A percentile compares a stretch with the other conserved stretches of the same genome.
phyloP scores from a whole-genome alignment of 2,329 filamentous ascomycete species.

The Mycosphaerella sp. region DNA sequence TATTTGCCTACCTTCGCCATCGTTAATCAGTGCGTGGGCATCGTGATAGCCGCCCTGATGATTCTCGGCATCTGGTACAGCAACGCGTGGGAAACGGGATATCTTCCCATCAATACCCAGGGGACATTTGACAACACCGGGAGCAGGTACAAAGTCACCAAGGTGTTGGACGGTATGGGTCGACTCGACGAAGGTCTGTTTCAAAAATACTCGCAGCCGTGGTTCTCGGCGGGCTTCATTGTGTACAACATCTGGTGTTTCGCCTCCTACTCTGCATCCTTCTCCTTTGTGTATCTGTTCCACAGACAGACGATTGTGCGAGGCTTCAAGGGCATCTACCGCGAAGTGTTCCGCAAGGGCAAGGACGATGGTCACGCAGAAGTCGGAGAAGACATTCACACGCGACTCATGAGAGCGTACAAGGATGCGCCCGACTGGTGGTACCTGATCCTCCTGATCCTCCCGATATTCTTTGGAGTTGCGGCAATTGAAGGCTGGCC shows the following conservation, averaged over 20 bases:
- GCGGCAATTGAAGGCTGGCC: slow-evolving; percentile 26
- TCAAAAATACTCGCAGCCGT: slow-evolving; percentile 66
- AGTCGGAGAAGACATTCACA: slow-evolving; percentile 65
- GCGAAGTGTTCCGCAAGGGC: not conserved
- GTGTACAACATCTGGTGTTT: slow-evolving; percentile 10
- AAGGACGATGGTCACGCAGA: slow-evolving; percentile 1
- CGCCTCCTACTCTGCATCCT: slow-evolving; percentile 6
- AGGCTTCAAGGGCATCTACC: slow-evolving; percentile 4
- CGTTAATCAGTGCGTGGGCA: slow-evolving; percentile 59
- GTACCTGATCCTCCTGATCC: slow-evolving; percentile 46
- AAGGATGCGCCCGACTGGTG: slow-evolving; percentile 72
- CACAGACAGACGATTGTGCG: slow-evolving; percentile 5
- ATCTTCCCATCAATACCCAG: slow-evolving; percentile 77
- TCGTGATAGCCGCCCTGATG: slow-evolving; percentile 24
- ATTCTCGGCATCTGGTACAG: slow-evolving; percentile 47
- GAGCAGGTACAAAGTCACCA: slow-evolving; percentile 70
- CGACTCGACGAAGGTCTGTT: slow-evolving; percentile 75
- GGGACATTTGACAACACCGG: slow-evolving; percentile 80
- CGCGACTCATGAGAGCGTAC: slow-evolving; percentile 73
- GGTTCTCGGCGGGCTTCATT: slow-evolving; percentile 10
- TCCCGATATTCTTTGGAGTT: slow-evolving; percentile 11
- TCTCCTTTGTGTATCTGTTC: slow-evolving; percentile 10
- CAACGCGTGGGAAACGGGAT: slow-evolving; percentile 72
- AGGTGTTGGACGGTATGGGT: slow-evolving; percentile 64
- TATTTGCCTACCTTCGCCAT: slow-evolving; percentile 42